Conservation (phyloP, 2,329 filamentous ascomycete species). For the Nemania sp. region DNA sequence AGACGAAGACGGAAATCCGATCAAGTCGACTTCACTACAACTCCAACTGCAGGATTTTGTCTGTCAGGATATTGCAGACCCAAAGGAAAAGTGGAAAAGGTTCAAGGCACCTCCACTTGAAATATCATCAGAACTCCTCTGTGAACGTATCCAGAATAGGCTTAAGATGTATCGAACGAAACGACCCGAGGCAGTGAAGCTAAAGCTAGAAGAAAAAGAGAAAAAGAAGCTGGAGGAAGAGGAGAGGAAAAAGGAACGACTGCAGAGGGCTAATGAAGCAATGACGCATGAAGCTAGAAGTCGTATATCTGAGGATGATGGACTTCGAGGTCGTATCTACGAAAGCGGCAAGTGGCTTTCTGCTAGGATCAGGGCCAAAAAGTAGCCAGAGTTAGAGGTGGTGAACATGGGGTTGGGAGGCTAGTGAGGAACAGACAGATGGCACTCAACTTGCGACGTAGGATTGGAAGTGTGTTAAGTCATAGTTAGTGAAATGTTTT, state of each 20-base stretch:
- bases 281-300: slow-evolving; percentile 1
- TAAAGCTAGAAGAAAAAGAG: background rate
- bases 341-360: background rate
- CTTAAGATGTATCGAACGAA: background rate
- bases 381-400: background rate
- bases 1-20: background rate
- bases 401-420: too few relatives aligned
- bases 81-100: background rate
- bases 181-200: background rate
- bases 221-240: background rate
- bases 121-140: background rate
- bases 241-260: background rate
- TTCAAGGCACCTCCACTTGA: background rate
- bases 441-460: too few relatives aligned
- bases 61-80: background rate
- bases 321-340: background rate
- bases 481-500: too few relatives aligned
- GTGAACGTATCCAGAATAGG: background rate
- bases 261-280: background rate
- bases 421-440: too few relatives aligned
- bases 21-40: background rate
- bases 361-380: background rate
- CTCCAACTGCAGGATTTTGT: background rate
- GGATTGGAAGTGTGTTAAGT: too few relatives aligned
- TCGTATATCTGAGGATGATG: background rate